Conservation (phyloP, 2,329 filamentous ascomycete genomes). For the Capronia americana region DNA sequence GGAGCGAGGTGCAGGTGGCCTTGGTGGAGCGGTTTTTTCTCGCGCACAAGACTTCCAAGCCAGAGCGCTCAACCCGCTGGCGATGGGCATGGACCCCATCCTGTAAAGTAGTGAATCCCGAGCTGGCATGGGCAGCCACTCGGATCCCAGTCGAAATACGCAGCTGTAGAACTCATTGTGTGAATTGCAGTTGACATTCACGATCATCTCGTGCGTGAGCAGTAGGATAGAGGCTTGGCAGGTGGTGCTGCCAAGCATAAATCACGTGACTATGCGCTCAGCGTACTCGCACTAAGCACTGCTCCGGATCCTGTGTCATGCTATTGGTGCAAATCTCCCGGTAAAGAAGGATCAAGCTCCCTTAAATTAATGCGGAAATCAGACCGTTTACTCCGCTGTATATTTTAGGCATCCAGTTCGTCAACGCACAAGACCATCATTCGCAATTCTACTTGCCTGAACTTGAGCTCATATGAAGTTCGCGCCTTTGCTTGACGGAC, state of each 20-base stretch:
- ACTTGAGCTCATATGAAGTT: neutral
- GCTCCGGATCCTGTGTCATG: no score
- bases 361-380: neutral
- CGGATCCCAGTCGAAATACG: conserved; percentile 74
- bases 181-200: no score
- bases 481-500: neutral
- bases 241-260: no score
- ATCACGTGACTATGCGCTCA: no score
- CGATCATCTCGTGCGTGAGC: no score
- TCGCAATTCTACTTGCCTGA: neutral
- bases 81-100: conserved; percentile 76
- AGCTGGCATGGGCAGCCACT: conserved; percentile 45
- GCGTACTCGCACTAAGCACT: no score
- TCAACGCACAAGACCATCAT: neutral
- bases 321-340: no score
- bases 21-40: neutral
- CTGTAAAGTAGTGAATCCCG: conserved; percentile 76
- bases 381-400: neutral
- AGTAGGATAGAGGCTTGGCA: no score
- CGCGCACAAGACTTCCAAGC: conserved; percentile 6
- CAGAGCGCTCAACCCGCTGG: conserved; percentile 72
- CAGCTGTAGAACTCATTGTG: conserved; percentile 41
- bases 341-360: no score
- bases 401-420: neutral
- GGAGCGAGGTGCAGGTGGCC: neutral